Conservation (phyloP, 2,329 filamentous ascomycete species). For the Ascosphaera apis region DNA sequence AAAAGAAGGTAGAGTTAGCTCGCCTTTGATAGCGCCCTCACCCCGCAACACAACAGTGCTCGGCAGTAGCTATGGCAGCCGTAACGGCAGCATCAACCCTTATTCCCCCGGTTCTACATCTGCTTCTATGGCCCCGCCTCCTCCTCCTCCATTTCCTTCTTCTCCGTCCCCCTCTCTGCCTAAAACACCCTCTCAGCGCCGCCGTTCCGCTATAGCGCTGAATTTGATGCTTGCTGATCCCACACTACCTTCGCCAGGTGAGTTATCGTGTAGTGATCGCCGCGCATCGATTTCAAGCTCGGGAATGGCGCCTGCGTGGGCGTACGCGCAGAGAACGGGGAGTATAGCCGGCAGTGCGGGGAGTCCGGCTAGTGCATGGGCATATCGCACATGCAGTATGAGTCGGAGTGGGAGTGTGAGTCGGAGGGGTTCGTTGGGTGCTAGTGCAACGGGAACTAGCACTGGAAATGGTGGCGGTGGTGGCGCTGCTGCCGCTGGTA, state of each 20-base stretch:
- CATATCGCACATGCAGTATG: constrained; percentile 17
- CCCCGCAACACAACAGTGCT: constrained; percentile 13
- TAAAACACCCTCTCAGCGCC: constrained; percentile 13
- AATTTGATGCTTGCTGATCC: constrained; percentile 19
- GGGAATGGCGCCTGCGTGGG: too few relatives aligned
- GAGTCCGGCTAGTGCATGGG: constrained; percentile 6
- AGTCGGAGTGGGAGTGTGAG: too few relatives aligned
- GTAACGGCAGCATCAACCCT: constrained; percentile 11
- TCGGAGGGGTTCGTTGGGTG: too few relatives aligned
- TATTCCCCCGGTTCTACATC: constrained; percentile 9
- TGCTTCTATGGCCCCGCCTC: constrained; percentile 8
- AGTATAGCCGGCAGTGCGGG: constrained; percentile 10
- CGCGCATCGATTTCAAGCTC: constrained; percentile 7
- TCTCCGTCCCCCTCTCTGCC: too few relatives aligned
- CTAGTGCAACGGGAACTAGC: constrained; percentile 12
- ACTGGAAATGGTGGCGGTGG: constrained; percentile 9
- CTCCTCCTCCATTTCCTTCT: too few relatives aligned
- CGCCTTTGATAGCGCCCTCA: constrained; percentile 10
- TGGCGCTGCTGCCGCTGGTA: constrained; percentile 19
- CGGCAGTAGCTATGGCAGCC: too few relatives aligned
- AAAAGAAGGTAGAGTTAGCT: too few relatives aligned
- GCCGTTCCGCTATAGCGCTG: constrained; percentile 19
- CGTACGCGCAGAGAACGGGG: too few relatives aligned
- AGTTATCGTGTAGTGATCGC: constrained; percentile 15
- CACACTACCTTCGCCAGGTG: constrained; percentile 14